These are phyloP conservation scores for Sporisorium exsertum DNA, from an alignment of 1,284 basidiomycete genomes.

Conservation along the genomic window DNA sequence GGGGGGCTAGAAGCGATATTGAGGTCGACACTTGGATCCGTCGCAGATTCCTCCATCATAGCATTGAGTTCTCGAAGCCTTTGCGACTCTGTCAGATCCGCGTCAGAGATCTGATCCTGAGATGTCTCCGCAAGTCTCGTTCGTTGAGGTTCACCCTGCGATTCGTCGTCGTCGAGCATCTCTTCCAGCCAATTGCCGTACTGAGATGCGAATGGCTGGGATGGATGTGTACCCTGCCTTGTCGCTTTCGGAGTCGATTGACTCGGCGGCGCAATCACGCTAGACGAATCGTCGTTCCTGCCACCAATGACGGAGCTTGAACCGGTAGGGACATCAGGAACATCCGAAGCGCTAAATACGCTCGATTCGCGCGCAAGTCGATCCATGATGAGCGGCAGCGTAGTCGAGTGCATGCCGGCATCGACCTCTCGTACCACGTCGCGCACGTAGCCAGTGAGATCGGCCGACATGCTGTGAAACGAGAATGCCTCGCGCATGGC, in stretches of 20 bases:
- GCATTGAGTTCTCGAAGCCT: slow-evolving; percentile 32
- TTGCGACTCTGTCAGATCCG: slow-evolving; percentile 32
- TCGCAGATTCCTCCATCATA: slow-evolving; percentile 19
- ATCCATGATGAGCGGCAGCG: slow-evolving; percentile 43
- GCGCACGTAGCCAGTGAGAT: slow-evolving; percentile 45
- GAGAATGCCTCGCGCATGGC: slow-evolving; percentile 38
- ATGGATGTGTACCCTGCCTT: slow-evolving; percentile 4
- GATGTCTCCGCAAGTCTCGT: not conserved
- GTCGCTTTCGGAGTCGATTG: slow-evolving; percentile 37
- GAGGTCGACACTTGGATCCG: slow-evolving; percentile 28
- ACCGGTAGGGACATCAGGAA: slow-evolving; percentile 13
- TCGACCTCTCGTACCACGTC: slow-evolving; percentile 54
- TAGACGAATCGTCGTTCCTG: slow-evolving; percentile 17
- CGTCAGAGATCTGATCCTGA: not conserved
- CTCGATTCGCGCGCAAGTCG: slow-evolving; percentile 42
- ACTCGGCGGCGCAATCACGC: slow-evolving; percentile 18
- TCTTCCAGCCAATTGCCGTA: slow-evolving; percentile 41
- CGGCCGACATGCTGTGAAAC: slow-evolving; percentile 36
- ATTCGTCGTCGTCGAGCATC: slow-evolving; percentile 31
- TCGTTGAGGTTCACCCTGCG: slow-evolving; percentile 7
- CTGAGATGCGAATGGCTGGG: slow-evolving; percentile 45
- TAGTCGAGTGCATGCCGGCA: slow-evolving; percentile 45
- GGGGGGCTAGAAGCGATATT: slow-evolving; percentile 45
- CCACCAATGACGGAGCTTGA: slow-evolving; percentile 30
- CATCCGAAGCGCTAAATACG: slow-evolving; percentile 28